Evolutionary conservation across 202 grass and related monocot species (phyloP).

Genomic region (Saccharum hybrid): DNA sequence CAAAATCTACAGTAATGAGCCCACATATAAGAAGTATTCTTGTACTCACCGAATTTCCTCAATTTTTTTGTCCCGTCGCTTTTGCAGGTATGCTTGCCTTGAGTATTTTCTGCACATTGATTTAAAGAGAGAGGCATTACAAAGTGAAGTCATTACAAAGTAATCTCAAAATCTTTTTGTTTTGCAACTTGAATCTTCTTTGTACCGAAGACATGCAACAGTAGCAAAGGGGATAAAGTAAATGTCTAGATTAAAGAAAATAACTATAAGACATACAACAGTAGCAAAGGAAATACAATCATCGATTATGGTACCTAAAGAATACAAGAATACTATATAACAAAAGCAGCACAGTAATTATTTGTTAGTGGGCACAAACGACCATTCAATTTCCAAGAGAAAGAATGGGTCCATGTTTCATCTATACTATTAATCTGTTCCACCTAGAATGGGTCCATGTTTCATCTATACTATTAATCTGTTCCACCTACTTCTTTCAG

Average conservation of each 20-base stretch:
- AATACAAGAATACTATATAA: background rate
- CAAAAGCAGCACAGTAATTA: conserved; percentile 2
- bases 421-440: no score
- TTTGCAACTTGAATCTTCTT: conserved; percentile 18
- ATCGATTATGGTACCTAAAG: background rate
- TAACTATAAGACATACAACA: background rate
- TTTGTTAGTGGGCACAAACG: background rate
- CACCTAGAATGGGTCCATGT: background rate
- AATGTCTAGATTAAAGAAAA: no score
- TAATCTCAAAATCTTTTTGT: conserved; percentile 9
- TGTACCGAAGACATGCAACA: background rate
- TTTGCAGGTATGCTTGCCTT: conserved; percentile 85
- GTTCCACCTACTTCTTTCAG: background rate
- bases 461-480: background rate
- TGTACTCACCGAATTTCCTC: conserved; percentile 77
- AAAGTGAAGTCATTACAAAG: conserved; percentile 27
- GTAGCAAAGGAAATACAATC: background rate
- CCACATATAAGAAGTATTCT: conserved; percentile 39
- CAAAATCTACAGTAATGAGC: conserved; percentile 33
- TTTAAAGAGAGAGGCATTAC: conserved; percentile 34
- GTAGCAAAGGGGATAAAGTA: no score
- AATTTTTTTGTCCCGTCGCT: conserved; percentile 90
- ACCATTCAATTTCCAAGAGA: background rate
- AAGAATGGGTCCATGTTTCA: background rate
- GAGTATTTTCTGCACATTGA: conserved; percentile 75